These are phyloP conservation scores for Tilletia indica DNA, from an alignment of 1,284 basidiomycete genomes.

Conservation along the genomic window DNA sequence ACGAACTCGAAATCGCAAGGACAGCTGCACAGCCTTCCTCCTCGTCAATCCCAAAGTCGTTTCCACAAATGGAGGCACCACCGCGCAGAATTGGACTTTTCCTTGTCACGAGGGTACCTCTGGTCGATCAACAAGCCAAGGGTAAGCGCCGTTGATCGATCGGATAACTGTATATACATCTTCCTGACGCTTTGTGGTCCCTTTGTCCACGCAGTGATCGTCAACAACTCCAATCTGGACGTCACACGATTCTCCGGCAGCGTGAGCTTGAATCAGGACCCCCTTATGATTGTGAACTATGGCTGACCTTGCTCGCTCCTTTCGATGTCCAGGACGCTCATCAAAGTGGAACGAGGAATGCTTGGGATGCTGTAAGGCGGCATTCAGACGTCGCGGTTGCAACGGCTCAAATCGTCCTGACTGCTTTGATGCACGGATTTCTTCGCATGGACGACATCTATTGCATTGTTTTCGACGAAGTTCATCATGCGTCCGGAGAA, in stretches of 20 bases:
- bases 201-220: constrained; percentile 26
- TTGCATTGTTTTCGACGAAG: constrained; percentile 43
- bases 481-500: constrained; percentile 37
- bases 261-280: background rate
- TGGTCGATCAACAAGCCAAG: constrained; percentile 41
- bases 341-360: constrained; percentile 32
- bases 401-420: constrained; percentile 40
- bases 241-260: constrained; percentile 22
- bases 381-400: constrained; percentile 36
- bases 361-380: background rate
- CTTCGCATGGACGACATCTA: constrained; percentile 39
- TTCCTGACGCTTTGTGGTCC: background rate
- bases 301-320: background rate
- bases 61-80: background rate
- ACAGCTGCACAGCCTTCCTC: background rate
- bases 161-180: background rate
- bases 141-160: background rate
- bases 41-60: background rate
- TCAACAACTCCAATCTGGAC: constrained; percentile 29
- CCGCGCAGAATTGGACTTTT: constrained; percentile 26
- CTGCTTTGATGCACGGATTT: constrained; percentile 37
- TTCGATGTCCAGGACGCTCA: background rate
- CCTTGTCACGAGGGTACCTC: constrained; percentile 39
- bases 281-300: background rate
- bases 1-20: constrained; percentile 10